Evolutionary conservation across 2,329 filamentous ascomycete genomes (phyloP), one percentile per base, ranked within the genome.

Genomic region (Fusarium sp.): DNA sequence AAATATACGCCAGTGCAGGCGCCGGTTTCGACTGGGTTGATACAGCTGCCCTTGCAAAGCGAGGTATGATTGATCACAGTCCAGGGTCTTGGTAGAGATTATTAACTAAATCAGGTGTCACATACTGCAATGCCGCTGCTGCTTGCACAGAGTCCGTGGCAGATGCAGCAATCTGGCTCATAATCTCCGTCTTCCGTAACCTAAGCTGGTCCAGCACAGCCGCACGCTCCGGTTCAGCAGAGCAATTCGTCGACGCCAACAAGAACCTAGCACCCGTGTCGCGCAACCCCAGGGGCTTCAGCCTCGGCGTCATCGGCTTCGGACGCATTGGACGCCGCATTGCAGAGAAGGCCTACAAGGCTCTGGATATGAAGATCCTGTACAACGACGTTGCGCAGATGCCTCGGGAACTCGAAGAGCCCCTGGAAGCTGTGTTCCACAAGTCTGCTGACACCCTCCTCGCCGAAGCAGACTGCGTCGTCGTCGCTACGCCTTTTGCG

Each of bases 21-120:
- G 71, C 71, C 7, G 71, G 71, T 1, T 73, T 73, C n/a, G 71
- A 73, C 42, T 73, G 71, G 71, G 71, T 73, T 48, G 71, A 73
- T 19, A 73, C 71, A 15, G 65, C 42, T 11, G 26, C 58, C 7
- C 56, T 73, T 15, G 71, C 71, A 15, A 69, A 62, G 40, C 60
- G 63, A 66, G 71, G 71, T 69, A 52, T 24, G n/a, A 40, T 9
- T 24, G n/a, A 40, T 9, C 8, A 7, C 3, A 2, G 6, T 3
- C 17, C 9, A 1, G 8, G 7, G 2, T 4, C 9, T 10, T 4
- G 9, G 3, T 9, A 24, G 1, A 11, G 9, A 20, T 4, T 21
- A 39, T 23, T 69, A 14, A 70, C 42, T 4, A 5, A 4, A n/a
- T 4, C 5, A 72, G 69, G 71, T 5, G 52, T 73, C n/a, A 64